Evolutionary conservation across 495 filamentous ascomycete species (phyloP), one percentile per base, ranked within the genome.

Genomic region (Aspergillus nidulans): DNA sequence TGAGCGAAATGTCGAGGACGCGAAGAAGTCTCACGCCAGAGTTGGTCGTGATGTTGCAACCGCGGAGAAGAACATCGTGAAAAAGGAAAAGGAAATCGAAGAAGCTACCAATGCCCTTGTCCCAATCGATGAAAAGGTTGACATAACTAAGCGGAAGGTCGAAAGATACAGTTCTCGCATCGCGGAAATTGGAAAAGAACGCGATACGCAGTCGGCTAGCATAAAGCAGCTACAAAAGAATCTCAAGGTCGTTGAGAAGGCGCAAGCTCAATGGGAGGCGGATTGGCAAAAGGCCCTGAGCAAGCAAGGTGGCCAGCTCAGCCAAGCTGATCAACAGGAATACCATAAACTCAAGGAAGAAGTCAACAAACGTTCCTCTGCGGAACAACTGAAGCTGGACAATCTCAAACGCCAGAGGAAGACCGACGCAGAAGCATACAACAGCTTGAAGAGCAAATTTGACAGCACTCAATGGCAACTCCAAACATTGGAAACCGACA

Each of bases 121-220:
- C 6, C 94, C 94, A 0, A 84, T 96, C 51, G 86, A 95, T 39
- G 92, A 96, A 69, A 97, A 97, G 73, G 85, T 97, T 45, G 79
- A 84, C n/a, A 86, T 94, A 52, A 89, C 89, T 3, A 82, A 74
- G 32, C 81, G 80, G 43, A 86, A 91, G 44, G 77, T 89, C 23
- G 80, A 84, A 45, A 81, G 79, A 26, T 84, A 84, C 55, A 76
- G 82, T 30, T 82, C 77, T 21, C 81, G 85, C 47, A 84, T 92
- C 41, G 76, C 78, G 1, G 82, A 86, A 26, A 84, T 96, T 36
- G 74, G 76, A 25, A 89, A 90, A 65, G 89, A 95, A 61, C 83
- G 84, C 5, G 87, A 91, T 49, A 73, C 74, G 13, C 87, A 96
- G 65, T 69, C 78, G 0, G 70, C 76, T 43, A 78, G 78, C 32